Evolutionary conservation across 805 yeast genomes (phyloP), one percentile per base, ranked within the genome.

Genomic region (Priceomyces carsonii): DNA sequence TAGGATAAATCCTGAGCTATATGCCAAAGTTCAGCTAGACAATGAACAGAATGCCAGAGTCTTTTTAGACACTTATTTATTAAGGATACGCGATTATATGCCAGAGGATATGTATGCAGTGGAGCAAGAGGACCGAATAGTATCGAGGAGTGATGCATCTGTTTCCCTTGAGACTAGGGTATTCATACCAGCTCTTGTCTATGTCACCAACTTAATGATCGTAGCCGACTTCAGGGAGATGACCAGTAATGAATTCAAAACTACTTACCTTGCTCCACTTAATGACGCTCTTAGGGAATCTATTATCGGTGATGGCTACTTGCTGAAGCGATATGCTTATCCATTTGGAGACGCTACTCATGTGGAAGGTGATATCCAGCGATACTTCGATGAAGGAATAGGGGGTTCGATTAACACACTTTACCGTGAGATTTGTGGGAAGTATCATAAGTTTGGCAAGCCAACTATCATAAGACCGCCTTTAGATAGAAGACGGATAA

Each of bases 201-300:
- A 31, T 31, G 24, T 22, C 19, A 23, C 27, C 18, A 10, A 22
- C 5, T 13, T 17, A 31, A 23, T 31, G 13, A 23, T 16, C 8
- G 24, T 9, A 8, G 34, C 34, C 10, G 28, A 23, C 23, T 23
- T 31, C 18, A 23, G 13, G 25, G 34, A 31, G 28, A 31, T 31
- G 34, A 22, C 22, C 12, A 23, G 15, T 31, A 15, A 23, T 23
- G 28, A 31, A 13, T 31, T 31, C 18, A 31, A 31, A 22, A 22
- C 10, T 7, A 31, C 16, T 7, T 31, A 31, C 18, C 28, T 31
- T 31, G 34, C 27, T 23, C 34, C 28, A 16, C 34, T 31, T 31
- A 23, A 31, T 31, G 24, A 22, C 12, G 20, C 20, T 31, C 8
- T 31, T 23, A 31, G 18, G 3, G 13, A 10, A 6, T 20, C 12